Base-by-base conservation (phyloP, 2,329 filamentous ascomycete genomes). In the Curvularia eragrostidis region DNA sequence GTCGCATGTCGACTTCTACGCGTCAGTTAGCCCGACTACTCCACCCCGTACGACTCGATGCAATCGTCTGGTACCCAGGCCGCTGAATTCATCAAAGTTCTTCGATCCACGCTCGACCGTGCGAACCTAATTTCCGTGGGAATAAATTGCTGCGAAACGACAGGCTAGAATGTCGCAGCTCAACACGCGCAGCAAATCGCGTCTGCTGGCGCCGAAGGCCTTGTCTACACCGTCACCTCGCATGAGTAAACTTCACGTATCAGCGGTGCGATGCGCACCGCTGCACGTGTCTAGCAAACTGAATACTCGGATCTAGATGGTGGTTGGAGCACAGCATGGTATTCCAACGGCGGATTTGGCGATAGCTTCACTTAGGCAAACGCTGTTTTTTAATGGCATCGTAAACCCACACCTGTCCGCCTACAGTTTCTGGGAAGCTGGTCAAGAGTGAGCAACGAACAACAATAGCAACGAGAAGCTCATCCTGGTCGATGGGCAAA, bases 241-340 rank as follows among this genome's bases (percentile, higher is more conserved):
- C 12, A 34, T 34, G 12, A 34, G 30, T 34, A 13, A 2, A 34
- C 30, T 34, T 34, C 30, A 15, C 12, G 30, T 34, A 34, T 15
- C 2, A 34, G 5, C 12, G 3, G 12, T 34, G 15, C 30, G 8
- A 34, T 34, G 12, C 5, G 12, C 30, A 34, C 30, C 8, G 5
- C 30, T 34, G 51, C 62, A 64, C 19, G 66, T 70, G 8, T 10
- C 28, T 30, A 9, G 28, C 3, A 30, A 30, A 30, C 28, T 10
- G 28, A 30, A 30, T 10, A 30, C 28, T 30, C 28, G 28, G 28
- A 10, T 30, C 9, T 30, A 10, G 12, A 15, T 34, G 12, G 13
- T 15, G 32, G 13, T 34, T 34, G 12, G 13, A 34, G 32, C 32
- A 34, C 32, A 34, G 13, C 12, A 34, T 34, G 32, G 32, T 15